phyloP scores from a whole-genome alignment of 495 filamentous ascomycete genomes.

The Penicillium canariense region DNA sequence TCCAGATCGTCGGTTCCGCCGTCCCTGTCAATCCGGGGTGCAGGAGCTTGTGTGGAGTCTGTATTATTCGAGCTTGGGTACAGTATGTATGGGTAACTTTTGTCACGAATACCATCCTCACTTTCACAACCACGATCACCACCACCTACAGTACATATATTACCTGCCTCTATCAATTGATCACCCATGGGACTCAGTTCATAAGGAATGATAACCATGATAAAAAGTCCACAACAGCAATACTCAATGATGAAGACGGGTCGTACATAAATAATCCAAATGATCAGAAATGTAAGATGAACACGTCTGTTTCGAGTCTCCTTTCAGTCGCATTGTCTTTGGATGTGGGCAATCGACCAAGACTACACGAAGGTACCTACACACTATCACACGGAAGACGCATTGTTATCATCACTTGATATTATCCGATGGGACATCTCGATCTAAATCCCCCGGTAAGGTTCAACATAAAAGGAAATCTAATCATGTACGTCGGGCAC shows the following conservation, averaged over 20 bases:
- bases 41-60: constrained; percentile 30
- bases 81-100: constrained; percentile 7
- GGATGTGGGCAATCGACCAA: no score
- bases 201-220: neutral
- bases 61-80: constrained; percentile 5
- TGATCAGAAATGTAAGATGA: no score
- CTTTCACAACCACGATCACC: no score
- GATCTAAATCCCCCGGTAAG: constrained; percentile 29
- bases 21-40: constrained; percentile 26
- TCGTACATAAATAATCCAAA: no score
- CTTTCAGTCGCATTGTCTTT: no score
- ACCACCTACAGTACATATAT: no score
- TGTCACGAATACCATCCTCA: neutral
- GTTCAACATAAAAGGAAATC: constrained; percentile 34
- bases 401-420: constrained; percentile 29
- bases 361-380: neutral
- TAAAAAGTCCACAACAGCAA: neutral
- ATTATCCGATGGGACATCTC: constrained; percentile 35
- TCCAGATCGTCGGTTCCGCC: constrained; percentile 8
- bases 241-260: neutral
- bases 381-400: neutral
- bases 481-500: constrained; percentile 36
- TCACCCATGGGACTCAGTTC: no score
- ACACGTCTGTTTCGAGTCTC: neutral
- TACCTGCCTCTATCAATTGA: no score